These are phyloP conservation scores for Furcasterigmium sp. DNA, from an alignment of 2,329 filamentous ascomycete genomes.

Conservation along the genomic window DNA sequence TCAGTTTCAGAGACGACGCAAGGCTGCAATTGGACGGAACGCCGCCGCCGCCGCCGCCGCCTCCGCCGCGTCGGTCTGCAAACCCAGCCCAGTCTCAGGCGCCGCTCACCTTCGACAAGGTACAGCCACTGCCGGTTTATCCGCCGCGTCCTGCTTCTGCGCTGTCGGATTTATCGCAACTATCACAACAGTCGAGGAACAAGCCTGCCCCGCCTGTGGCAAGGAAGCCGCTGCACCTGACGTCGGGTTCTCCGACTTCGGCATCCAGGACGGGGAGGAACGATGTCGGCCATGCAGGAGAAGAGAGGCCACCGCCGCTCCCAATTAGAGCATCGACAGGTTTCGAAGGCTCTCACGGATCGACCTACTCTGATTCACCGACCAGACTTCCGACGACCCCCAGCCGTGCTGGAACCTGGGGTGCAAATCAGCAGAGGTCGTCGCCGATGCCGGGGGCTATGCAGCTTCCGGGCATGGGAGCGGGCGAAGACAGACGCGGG, in stretches of 20 bases:
- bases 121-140: slow-evolving; percentile 18
- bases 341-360: slow-evolving; percentile 1
- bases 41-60: slow-evolving; percentile 41
- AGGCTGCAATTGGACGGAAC: slow-evolving; percentile 20
- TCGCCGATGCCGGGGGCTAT: slow-evolving; percentile 9
- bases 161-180: slow-evolving; percentile 26
- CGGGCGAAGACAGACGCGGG: slow-evolving; percentile 3
- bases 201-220: slow-evolving; percentile 53
- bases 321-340: slow-evolving; percentile 10
- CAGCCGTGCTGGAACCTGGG: background rate
- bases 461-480: slow-evolving; percentile 10
- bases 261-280: slow-evolving; percentile 12
- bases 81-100: slow-evolving; percentile 5
- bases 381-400: background rate
- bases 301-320: slow-evolving; percentile 12
- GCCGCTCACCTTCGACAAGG: slow-evolving; percentile 9
- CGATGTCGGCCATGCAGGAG: slow-evolving; percentile 9
- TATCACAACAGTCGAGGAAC: slow-evolving; percentile 22
- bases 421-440: slow-evolving; percentile 2
- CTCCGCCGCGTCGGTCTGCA: slow-evolving; percentile 31
- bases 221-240: slow-evolving; percentile 56
- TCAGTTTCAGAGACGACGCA: slow-evolving; percentile 36
- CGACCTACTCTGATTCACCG: background rate
- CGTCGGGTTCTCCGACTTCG: slow-evolving; percentile 23
- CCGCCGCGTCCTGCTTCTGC: slow-evolving; percentile 26